Base-by-base conservation (phyloP, 2,329 filamentous ascomycete genomes). In the Microcera coccophila region DNA sequence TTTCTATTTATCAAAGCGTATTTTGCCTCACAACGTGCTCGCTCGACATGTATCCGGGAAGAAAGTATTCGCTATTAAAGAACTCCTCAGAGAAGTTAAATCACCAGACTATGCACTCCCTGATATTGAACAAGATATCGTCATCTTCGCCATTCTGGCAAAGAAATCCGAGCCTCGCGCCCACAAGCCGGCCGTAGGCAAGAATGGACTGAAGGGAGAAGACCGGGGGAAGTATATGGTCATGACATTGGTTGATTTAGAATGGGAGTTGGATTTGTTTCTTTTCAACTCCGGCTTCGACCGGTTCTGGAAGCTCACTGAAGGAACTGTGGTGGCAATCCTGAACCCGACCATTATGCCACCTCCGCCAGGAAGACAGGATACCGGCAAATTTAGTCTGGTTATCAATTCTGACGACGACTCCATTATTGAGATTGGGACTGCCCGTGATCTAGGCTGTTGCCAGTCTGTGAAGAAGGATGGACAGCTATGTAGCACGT, bases 261-360 rank as follows among this genome's bases (percentile, higher is more conserved):
- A 89, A 57, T 95, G 84, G 81, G 89, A 95, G 55, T 66, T 98
- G 11, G 90, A 97, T 51, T 76, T 97, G 32, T 97, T 90, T 57
- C 78, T 98, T 12, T 98, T 98, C 66, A 87, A 87, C 57, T 82
- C 85, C 0, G 94, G 89, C 5, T 96, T 97, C 57, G 84, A 87
- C 14, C 82, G 87, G 41, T 98, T 93, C 70, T 97, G 91, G 85
- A 95, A 95, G 61, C 72, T 97, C n/a, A 83, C 83, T 0, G 79
- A 88, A 2, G 93, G 93, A n/a, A 96, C 90, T 0, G 78, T 97
- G 2, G 74, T 98, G 42, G 93, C 91, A 4, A 87, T 98, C 19
- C 74, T 98, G 21, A 98, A 98, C 60, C 93, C 93, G 1, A 82
- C 75, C 15, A 85, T 97, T 54, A 87, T 98, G 82, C 89, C 91